Evolutionary conservation across 495 filamentous ascomycete species (phyloP), one percentile per base, ranked within the genome.

Genomic region (Trichocladium uniseriatum): DNA sequence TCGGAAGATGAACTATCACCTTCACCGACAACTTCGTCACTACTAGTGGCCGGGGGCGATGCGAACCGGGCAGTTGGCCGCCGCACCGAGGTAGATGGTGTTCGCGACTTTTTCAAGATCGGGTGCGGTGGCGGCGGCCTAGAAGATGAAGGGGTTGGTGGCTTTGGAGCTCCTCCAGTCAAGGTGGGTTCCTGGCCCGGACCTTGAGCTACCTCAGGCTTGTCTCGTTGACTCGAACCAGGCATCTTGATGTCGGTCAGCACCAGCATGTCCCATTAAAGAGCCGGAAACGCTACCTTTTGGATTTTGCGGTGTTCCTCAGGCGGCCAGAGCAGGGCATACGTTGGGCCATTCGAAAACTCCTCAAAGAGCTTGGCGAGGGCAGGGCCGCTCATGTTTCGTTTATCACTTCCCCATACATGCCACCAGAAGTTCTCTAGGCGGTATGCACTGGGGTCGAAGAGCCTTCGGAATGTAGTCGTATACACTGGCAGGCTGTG

Each of bases 361-460:
- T 73, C 64, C 48, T 65, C 57, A 40, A 73, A 79, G 14, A 77
- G 60, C 27, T 60, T 62, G 11, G 75, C 72, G 42, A 79, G 65
- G 14, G 62, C 60, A 18, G 54, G 65, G 8, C 69, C 74, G 6
- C 69, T 66, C 37, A 77, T 61, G 45, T 66, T 56, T 16, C 71
- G 68, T 22, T 63, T 63, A 37, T 72, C 59, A 49, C 75, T 77
- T 14, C 75, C 75, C 60, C 74, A 75, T 43, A 79, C 72, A 44
- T 75, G 74, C 68, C 74, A 76, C 75, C 75, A 79, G 39, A 74
- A 77, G 47, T 77, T 74, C 56, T 79, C 73, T 34, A 77, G 59
- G 20, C 75, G 73, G 34, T 68, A 67, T 1, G 74, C 73, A 13
- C 69, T 77, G 29, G 75, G 75, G 57, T 79, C 75, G 42, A 67